Conservation (phyloP, 345 rosid species). For the Garcia nutans region DNA sequence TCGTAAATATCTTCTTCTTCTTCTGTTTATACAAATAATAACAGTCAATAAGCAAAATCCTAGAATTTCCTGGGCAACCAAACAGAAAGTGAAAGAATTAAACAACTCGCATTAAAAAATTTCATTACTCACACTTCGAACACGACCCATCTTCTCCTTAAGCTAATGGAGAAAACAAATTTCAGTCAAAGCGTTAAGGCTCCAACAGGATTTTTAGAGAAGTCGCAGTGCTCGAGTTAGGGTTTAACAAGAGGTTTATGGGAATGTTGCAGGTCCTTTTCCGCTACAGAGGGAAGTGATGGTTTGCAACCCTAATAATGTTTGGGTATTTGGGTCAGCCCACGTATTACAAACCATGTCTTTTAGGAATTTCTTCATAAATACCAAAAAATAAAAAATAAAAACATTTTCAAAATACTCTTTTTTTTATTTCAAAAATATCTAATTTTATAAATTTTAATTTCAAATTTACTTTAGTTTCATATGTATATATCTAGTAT, state of each 20-base stretch:
- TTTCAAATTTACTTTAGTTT: too few species aligned
- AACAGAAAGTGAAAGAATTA: neutral
- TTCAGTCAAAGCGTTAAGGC: neutral
- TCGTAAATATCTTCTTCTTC: conserved; percentile 54
- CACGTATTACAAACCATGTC: too few species aligned
- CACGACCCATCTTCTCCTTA: neutral
- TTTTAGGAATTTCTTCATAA: too few species aligned
- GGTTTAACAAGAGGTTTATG: neutral
- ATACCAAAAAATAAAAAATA: too few species aligned
- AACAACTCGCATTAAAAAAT: neutral
- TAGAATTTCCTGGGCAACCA: neutral
- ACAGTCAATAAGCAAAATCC: neutral
- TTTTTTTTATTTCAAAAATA: too few species aligned
- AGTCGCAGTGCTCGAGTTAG: neutral
- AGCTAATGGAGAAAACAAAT: neutral
- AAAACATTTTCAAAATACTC: too few species aligned
- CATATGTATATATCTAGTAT: too few species aligned
- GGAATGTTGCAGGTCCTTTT: neutral
- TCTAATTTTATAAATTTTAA: too few species aligned
- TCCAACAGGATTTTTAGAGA: neutral
- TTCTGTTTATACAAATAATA: conserved; percentile 37
- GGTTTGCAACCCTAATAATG: too few species aligned
- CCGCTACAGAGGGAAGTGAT: too few species aligned
- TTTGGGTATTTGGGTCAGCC: too few species aligned
- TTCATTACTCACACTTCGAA: conserved; percentile 13